Evolutionary conservation across 768 basidiomycete species (phyloP).

Genomic region (Royoungia palumana): DNA sequence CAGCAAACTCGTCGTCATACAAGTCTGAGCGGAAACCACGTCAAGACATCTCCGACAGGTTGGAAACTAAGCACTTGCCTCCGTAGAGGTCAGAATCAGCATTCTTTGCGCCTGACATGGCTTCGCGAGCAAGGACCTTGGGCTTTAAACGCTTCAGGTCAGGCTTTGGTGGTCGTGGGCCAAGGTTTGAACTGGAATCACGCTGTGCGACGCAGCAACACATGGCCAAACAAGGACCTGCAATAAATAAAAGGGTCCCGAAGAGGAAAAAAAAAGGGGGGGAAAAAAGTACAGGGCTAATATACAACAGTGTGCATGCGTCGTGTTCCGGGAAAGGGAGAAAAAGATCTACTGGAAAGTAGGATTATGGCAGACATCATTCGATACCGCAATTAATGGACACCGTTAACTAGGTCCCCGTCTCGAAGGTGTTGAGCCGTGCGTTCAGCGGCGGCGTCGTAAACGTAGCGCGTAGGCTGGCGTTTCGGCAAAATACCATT

Average conservation of each 20-base stretch:
- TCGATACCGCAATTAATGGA: conserved; percentile 37
- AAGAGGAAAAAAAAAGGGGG: too few species aligned
- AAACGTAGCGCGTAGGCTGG: conserved; percentile 70
- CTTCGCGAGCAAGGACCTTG: conserved; percentile 1
- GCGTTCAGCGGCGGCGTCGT: conserved; percentile 88
- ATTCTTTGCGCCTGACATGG: conserved; percentile 24
- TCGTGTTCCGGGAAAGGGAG: conserved; percentile 8
- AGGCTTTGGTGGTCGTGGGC: neutral
- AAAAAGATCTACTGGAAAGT: conserved; percentile 13
- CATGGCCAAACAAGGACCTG: conserved; percentile 26
- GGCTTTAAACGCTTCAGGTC: neutral
- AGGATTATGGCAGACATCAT: neutral
- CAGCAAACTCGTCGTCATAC: conserved; percentile 46
- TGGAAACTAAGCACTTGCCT: conserved; percentile 32
- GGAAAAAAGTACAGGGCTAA: conserved; percentile 18
- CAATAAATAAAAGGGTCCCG: conserved; percentile 24
- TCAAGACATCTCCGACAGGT: neutral
- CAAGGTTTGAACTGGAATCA: neutral
- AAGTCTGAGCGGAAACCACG: conserved; percentile 38
- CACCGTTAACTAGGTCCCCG: conserved; percentile 42
- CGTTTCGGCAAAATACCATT: conserved; percentile 34
- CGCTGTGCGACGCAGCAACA: conserved; percentile 2
- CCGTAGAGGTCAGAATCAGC: conserved; percentile 45
- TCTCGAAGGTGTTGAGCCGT: conserved; percentile 56
- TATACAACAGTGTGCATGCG: conserved; percentile 24